phyloP scores from a whole-genome alignment of 1,284 basidiomycete genomes.

The Leccinum griseonigrum region DNA sequence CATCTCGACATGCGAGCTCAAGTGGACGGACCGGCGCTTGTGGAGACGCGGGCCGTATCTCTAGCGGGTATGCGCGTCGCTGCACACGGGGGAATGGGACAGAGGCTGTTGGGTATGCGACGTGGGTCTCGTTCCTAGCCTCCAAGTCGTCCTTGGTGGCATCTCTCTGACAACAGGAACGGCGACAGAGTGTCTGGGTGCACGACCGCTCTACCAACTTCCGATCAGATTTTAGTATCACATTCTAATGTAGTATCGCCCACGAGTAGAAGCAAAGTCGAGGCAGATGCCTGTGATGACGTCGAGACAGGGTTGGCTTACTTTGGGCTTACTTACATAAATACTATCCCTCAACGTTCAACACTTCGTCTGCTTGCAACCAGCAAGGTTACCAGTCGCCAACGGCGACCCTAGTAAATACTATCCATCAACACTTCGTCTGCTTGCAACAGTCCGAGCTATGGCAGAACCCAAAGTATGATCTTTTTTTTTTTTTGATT shows the following conservation, averaged over 20 bases:
- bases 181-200: constrained; percentile 26
- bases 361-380: too few relatives aligned
- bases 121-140: constrained; percentile 19
- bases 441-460: not conserved
- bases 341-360: too few relatives aligned
- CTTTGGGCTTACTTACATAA: too few relatives aligned
- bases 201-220: constrained; percentile 19
- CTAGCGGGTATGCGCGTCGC: not conserved
- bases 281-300: constrained; percentile 24
- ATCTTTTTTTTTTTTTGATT: not conserved
- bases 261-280: constrained; percentile 24
- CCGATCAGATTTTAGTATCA: not conserved
- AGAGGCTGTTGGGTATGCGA: constrained; percentile 21
- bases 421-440: too few relatives aligned
- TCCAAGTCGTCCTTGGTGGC: not conserved
- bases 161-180: constrained; percentile 12
- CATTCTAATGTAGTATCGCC: not conserved
- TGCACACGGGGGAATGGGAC: constrained; percentile 26
- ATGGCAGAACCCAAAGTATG: constrained; percentile 21
- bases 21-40: not conserved
- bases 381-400: too few relatives aligned
- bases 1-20: not conserved
- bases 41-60: not conserved
- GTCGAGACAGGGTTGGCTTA: constrained; percentile 20
- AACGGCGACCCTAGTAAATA: too few relatives aligned